Evolutionary conservation across 2,329 filamentous ascomycete genomes (phyloP).

Genomic region (Fusarium sp.): DNA sequence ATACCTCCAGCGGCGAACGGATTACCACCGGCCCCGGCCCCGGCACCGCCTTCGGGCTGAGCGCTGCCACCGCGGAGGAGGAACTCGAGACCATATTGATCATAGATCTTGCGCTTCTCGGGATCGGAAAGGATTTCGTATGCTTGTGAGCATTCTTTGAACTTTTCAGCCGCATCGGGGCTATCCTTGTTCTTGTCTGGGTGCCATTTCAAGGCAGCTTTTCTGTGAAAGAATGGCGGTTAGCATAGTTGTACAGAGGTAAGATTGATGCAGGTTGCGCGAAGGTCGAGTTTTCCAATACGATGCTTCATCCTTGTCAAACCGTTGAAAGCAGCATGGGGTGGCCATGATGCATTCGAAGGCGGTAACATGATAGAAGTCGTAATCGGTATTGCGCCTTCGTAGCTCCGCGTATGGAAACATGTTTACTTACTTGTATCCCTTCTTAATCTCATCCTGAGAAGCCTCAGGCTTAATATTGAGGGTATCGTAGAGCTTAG

Average conservation of each 20-base stretch:
- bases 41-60: slow-evolving; percentile 70
- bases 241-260: slow-evolving; percentile 45
- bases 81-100: slow-evolving; percentile 94
- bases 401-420: slow-evolving; percentile 5
- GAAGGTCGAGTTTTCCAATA: neutral
- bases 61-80: slow-evolving; percentile 81
- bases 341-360: neutral
- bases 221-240: slow-evolving; percentile 64
- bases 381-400: neutral
- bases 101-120: slow-evolving; percentile 95
- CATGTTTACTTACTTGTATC: slow-evolving; percentile 75
- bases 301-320: neutral
- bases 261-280: neutral
- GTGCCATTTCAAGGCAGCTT: slow-evolving; percentile 90
- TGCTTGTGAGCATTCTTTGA: slow-evolving; percentile 97
- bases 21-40: slow-evolving; percentile 64
- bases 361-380: neutral
- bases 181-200: slow-evolving; percentile 99
- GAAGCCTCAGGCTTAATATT: slow-evolving; percentile 81
- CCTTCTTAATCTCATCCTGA: slow-evolving; percentile 98
- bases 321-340: slow-evolving; percentile 1
- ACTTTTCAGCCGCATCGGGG: slow-evolving; percentile 86
- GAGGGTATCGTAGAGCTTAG: slow-evolving; percentile 92
- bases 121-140: slow-evolving; percentile 98
- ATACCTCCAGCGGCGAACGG: slow-evolving; percentile 69